A percentile compares a stretch with the other conserved stretches of the same genome.
These are phyloP conservation scores for Pseudonitzschia delicatissima DNA, from an alignment of 108 stramenopile genomes.

Conservation along the genomic window DNA sequence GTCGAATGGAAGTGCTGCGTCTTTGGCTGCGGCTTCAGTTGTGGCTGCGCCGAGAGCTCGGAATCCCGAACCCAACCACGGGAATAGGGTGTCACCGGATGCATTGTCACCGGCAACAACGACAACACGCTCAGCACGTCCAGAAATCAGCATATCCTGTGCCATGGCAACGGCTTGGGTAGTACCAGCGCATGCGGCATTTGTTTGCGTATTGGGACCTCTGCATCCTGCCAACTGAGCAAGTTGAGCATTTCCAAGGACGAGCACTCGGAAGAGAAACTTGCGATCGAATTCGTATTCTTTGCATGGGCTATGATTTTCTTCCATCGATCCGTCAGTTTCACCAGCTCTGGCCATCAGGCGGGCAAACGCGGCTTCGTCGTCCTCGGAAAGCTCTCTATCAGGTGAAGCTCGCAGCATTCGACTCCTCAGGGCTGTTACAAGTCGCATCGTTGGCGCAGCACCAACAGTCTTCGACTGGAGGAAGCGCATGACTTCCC, in stretches of 20 bases:
- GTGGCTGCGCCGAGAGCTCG: constrained; percentile 92
- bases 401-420: constrained; percentile 70
- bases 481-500: constrained; percentile 92
- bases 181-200: constrained; percentile 97
- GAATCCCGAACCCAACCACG: constrained; percentile 95
- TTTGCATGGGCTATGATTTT: constrained; percentile 14
- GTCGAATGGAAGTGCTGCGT: constrained; percentile 93
- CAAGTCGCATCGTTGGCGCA: constrained; percentile 69
- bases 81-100: constrained; percentile 85
- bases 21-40: constrained; percentile 64
- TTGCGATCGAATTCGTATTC: constrained; percentile 94
- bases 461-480: constrained; percentile 85
- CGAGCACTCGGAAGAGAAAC: constrained; percentile 95
- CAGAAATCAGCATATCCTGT: constrained; percentile 91
- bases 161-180: constrained; percentile 96
- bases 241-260: constrained; percentile 94
- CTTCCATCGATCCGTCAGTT: constrained; percentile 35
- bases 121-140: constrained; percentile 91
- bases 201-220: constrained; percentile 96
- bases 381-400: constrained; percentile 69
- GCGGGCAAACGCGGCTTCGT: constrained; percentile 84
- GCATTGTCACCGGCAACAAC: constrained; percentile 95
- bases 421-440: constrained; percentile 74
- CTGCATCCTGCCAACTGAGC: constrained; percentile 93
- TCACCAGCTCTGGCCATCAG: constrained; percentile 63